Conservation (phyloP, 2,329 filamentous ascomycete genomes). For the Elsinoe perseae region DNA sequence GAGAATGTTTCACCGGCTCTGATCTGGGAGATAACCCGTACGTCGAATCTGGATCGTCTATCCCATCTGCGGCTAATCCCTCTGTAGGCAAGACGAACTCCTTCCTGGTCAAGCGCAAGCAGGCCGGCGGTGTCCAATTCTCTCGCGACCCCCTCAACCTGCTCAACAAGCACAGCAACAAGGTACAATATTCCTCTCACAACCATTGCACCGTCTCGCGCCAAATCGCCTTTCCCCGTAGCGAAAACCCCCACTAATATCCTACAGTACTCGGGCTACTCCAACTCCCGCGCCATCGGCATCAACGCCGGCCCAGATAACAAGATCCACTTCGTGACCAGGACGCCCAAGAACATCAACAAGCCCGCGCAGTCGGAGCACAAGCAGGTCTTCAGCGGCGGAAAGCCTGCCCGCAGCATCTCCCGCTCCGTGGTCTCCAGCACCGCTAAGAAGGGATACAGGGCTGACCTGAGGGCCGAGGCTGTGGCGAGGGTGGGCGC, state of each 20-base stretch:
- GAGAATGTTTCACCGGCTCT: slow-evolving; percentile 86
- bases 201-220: not conserved
- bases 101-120: slow-evolving; percentile 84
- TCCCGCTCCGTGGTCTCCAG: slow-evolving; percentile 81
- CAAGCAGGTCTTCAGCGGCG: slow-evolving; percentile 61
- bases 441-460: slow-evolving; percentile 80
- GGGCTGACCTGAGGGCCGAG: slow-evolving; percentile 43
- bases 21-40: slow-evolving; percentile 83
- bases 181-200: slow-evolving; percentile 51
- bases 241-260: slow-evolving; percentile 8
- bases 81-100: slow-evolving; percentile 72
- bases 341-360: slow-evolving; percentile 66
- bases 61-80: not conserved
- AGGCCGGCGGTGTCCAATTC: slow-evolving; percentile 74
- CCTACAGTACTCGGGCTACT: slow-evolving; percentile 75
- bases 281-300: slow-evolving; percentile 78
- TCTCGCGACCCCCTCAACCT: slow-evolving; percentile 93
- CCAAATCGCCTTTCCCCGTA: not conserved
- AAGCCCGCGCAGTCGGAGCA: slow-evolving; percentile 62
- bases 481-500: slow-evolving; percentile 84
- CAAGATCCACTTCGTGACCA: slow-evolving; percentile 71
- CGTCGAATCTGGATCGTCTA: not conserved
- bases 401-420: slow-evolving; percentile 73
- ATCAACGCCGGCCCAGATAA: slow-evolving; percentile 68
- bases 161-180: slow-evolving; percentile 82